Evolutionary conservation across 2,329 filamentous ascomycete species (phyloP), one percentile per base, ranked within the genome.

Genomic region (Purpureocillium lavendulum): DNA sequence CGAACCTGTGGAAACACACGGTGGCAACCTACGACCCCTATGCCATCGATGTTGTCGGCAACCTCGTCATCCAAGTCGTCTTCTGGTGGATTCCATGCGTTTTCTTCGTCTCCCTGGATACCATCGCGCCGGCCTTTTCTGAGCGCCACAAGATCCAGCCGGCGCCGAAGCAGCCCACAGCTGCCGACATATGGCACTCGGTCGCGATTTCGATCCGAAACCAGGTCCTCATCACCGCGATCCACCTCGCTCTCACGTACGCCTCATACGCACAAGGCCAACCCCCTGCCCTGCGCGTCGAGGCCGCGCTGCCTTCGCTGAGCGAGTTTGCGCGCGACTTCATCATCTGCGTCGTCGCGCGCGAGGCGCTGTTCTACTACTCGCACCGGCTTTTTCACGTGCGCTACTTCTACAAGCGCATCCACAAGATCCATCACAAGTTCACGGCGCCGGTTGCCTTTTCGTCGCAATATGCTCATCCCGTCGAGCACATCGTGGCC

Each of bases 381-480:
- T 51, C 61, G 17, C 75, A 79, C 52, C 69, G 74, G 7, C 48
- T 72, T 3, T 58, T 79, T 4, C 74, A 78, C 54, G 50, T 59
- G 6, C 69, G 65, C 1, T 52, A 45, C 6, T 51, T 75, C 6
- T 78, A 77, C 57, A 54, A 54, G 10, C 55, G 55, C 26, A 65
- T 78, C 42, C 75, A 78, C 59, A 77, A 77, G 46, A 59, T 59
- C 16, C 75, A 79, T 48, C 75, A 78, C 56, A 58, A 58, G 17
- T 78, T 76, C 57, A 71, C 66, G 0, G 71, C 73, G 2, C 74
- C 73, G 0, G 66, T 79, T 3, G 67, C 71, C 0, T 60, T 77
- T 5, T 64, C 73, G 0, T 70, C 73, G 2, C 70, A 77, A 46
- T 78, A 74, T 46, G 71, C 72, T 0, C 73, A 77, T 46, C 73